Conservation (phyloP, 441 rosid species). For the Erodium moschatum region DNA sequence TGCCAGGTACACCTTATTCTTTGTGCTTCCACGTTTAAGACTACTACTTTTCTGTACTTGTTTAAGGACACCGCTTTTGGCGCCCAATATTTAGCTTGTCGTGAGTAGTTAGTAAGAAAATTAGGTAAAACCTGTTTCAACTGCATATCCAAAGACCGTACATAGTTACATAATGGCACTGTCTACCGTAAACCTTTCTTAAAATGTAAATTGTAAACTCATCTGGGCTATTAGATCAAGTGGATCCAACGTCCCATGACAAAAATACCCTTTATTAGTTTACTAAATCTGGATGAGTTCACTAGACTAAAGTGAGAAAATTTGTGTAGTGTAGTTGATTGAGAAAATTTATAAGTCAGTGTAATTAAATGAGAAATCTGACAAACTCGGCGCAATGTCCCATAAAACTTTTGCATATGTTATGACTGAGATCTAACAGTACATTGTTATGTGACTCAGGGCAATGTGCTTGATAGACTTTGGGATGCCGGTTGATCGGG, state of each 20-base stretch:
- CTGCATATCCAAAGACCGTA: not conserved
- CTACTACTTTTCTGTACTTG: not conserved
- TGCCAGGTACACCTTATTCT: constrained; percentile 42
- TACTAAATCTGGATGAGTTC: too few species aligned
- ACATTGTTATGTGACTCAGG: constrained; percentile 30
- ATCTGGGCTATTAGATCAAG: too few species aligned
- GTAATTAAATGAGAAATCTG: too few species aligned
- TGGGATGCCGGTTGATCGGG: constrained; percentile 59
- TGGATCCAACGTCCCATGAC: too few species aligned
- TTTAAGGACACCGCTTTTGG: not conserved
- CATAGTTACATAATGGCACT: too few species aligned
- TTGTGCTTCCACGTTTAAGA: not conserved
- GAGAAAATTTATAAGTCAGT: too few species aligned
- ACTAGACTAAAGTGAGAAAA: too few species aligned
- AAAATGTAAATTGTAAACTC: too few species aligned
- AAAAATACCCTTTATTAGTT: too few species aligned
- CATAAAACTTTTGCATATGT: not conserved
- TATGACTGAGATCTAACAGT: constrained; percentile 8
- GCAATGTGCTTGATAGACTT: constrained; percentile 81
- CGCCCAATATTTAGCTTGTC: not conserved
- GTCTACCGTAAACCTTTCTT: too few species aligned
- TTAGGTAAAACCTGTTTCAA: not conserved
- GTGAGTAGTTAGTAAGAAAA: not conserved
- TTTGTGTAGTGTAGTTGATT: too few species aligned
- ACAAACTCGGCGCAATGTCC: too few species aligned